phyloP scores from a whole-genome alignment of 768 basidiomycete genomes.

The Boletellus ananas region DNA sequence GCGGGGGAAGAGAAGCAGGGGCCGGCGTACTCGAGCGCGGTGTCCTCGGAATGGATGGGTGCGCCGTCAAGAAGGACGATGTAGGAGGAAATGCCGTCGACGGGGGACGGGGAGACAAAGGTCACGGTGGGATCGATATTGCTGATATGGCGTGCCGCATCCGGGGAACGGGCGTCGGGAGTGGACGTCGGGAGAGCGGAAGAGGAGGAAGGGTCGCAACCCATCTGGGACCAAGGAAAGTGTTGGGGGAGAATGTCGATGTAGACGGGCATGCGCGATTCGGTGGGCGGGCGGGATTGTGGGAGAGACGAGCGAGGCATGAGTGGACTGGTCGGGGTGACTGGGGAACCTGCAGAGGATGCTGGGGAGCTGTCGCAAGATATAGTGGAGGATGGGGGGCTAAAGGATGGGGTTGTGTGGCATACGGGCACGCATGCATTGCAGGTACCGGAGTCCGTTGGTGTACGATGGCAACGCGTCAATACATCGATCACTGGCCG shows the following conservation, averaged over 20 bases:
- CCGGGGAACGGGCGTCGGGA: slow-evolving; percentile 4
- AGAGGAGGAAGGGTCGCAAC: background rate
- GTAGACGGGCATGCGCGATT: slow-evolving; percentile 30
- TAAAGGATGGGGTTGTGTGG: slow-evolving; percentile 16
- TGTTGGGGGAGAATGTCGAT: slow-evolving; percentile 32
- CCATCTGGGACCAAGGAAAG: slow-evolving; percentile 7
- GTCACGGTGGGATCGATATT: slow-evolving; percentile 68
- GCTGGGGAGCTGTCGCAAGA: slow-evolving; percentile 24
- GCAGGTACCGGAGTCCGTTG: slow-evolving; percentile 18
- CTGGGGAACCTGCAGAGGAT: slow-evolving; percentile 17
- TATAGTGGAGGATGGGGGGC: slow-evolving; percentile 22
- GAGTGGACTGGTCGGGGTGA: slow-evolving; percentile 7
- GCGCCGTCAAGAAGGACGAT: slow-evolving; percentile 48
- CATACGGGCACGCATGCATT: slow-evolving; percentile 16
- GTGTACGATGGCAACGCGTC: slow-evolving; percentile 32
- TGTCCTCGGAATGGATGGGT: slow-evolving; percentile 50
- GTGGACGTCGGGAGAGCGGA: slow-evolving; percentile 1
- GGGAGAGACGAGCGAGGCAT: slow-evolving; percentile 24
- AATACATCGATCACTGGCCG: slow-evolving; percentile 32
- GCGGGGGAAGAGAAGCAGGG: slow-evolving; percentile 31
- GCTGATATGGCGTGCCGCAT: slow-evolving; percentile 48
- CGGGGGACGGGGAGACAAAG: slow-evolving; percentile 46
- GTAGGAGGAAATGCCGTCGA: slow-evolving; percentile 53
- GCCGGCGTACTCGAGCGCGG: slow-evolving; percentile 32
- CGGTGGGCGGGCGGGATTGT: slow-evolving; percentile 19